Conservation (phyloP, 2,329 filamentous ascomycete species). For the Calonectria montana region DNA sequence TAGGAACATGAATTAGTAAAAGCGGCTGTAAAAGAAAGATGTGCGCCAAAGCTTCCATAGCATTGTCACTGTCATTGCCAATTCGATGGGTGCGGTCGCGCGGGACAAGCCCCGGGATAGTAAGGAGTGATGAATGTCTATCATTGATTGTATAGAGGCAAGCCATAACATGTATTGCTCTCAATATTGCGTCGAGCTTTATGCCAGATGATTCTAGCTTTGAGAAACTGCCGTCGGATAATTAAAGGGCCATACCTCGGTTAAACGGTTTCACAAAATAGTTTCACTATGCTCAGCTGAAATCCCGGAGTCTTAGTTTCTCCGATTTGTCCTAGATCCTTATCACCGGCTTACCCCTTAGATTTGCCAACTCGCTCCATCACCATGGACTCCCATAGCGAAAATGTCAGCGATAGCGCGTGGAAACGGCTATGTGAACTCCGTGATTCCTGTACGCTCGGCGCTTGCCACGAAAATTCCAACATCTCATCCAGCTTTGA, state of each 20-base stretch:
- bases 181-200: no score
- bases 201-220: no score
- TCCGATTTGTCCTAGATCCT: background rate
- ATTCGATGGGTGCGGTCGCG: no score
- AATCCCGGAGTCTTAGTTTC: background rate
- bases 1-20: no score
- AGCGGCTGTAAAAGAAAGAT: no score
- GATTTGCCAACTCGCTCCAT: constrained; percentile 43
- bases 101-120: no score
- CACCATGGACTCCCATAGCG: background rate
- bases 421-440: background rate
- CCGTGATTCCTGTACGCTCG: background rate
- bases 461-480: background rate
- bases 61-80: no score
- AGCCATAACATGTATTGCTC: no score
- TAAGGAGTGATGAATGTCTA: no score
- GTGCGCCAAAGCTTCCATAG: no score
- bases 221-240: no score
- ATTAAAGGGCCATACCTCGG: background rate
- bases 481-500: background rate
- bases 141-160: no score
- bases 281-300: background rate
- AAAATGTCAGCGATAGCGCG: background rate
- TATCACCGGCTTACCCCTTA: background rate
- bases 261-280: background rate